These are phyloP conservation scores for Myxozyma mucilagina DNA, from an alignment of 805 yeast species.

Conservation along the genomic window DNA sequence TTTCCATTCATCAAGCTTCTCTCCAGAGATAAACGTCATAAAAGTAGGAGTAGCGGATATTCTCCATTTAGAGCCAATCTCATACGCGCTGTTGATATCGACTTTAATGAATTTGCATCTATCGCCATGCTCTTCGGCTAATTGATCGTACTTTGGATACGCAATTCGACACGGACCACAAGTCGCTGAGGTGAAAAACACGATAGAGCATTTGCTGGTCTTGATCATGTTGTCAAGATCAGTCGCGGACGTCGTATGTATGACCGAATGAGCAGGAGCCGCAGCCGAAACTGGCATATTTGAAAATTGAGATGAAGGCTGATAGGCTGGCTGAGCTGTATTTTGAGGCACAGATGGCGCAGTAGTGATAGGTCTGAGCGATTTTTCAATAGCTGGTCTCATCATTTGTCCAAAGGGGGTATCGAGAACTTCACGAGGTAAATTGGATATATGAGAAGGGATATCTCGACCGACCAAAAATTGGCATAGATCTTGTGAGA, in stretches of 20 bases:
- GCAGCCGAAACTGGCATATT: not conserved
- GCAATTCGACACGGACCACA: conserved; percentile 34
- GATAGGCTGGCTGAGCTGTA: not conserved
- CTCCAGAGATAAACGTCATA: conserved; percentile 29
- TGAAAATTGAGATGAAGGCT: not conserved
- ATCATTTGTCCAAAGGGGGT: conserved; percentile 56
- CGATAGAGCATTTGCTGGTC: conserved; percentile 16
- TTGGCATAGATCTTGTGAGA: conserved; percentile 57
- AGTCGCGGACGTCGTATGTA: conserved; percentile 15
- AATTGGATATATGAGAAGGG: conserved; percentile 53
- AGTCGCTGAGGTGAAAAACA: conserved; percentile 34
- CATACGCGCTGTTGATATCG: conserved; percentile 30
- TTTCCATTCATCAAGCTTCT: conserved; percentile 34
- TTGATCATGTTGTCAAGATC: conserved; percentile 23
- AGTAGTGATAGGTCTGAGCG: conserved; percentile 35
- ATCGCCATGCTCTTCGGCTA: conserved; percentile 22
- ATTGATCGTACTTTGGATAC: conserved; percentile 33
- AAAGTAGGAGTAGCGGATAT: conserved; percentile 36
- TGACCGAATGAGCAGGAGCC: conserved; percentile 12
- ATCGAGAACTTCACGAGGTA: conserved; percentile 54
- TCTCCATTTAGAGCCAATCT: conserved; percentile 21
- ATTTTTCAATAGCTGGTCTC: conserved; percentile 41
- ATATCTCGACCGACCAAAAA: conserved; percentile 58
- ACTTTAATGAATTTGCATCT: conserved; percentile 31
- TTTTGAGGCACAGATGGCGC: conserved; percentile 20